Percentiles rank a stretch among this genome's conserved stretches.
phyloP scores from a whole-genome alignment of 2,329 filamentous ascomycete genomes.

The Aspergillus niger region DNA sequence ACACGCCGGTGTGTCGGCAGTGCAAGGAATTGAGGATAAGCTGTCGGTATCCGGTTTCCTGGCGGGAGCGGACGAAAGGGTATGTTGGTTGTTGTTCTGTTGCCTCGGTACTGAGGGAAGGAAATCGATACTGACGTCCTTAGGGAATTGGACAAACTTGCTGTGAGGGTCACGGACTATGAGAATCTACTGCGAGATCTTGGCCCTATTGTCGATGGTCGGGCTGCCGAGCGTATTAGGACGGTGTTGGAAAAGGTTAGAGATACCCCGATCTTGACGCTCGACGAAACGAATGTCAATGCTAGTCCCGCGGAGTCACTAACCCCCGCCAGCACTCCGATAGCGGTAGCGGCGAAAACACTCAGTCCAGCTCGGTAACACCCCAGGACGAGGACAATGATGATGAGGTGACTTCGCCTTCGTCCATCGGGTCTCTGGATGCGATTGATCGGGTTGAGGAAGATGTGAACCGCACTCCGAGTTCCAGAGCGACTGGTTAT shows the following conservation, averaged over 20 bases:
- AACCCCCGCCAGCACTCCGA: slow-evolving; percentile 24
- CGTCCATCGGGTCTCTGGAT: slow-evolving; percentile 46
- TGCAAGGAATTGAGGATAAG: slow-evolving; percentile 41
- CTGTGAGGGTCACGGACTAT: slow-evolving; percentile 38
- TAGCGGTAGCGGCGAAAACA: slow-evolving; percentile 21
- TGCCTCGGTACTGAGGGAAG: neutral
- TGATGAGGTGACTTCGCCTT: slow-evolving; percentile 33
- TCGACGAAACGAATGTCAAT: neutral
- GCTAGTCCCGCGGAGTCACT: neutral
- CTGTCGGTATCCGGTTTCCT: slow-evolving; percentile 44
- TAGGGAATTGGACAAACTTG: slow-evolving; percentile 39
- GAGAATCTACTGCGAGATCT: slow-evolving; percentile 44
- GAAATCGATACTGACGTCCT: slow-evolving; percentile 11
- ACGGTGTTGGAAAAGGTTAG: slow-evolving; percentile 41
- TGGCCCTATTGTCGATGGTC: slow-evolving; percentile 34
- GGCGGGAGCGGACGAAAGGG: slow-evolving; percentile 42
- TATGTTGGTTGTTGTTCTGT: slow-evolving; percentile 20
- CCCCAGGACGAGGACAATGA: slow-evolving; percentile 32
- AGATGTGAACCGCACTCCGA: slow-evolving; percentile 43
- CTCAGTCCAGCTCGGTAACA: slow-evolving; percentile 33
- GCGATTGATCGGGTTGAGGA: slow-evolving; percentile 50
- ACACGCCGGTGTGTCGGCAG: slow-evolving; percentile 43
- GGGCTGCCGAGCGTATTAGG: slow-evolving; percentile 39
- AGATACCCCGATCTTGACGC: neutral
- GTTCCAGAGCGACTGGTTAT: slow-evolving; percentile 43